Evolutionary conservation across 2,329 filamentous ascomycete species (phyloP).

Genomic region (Clarireedia hainanense): DNA sequence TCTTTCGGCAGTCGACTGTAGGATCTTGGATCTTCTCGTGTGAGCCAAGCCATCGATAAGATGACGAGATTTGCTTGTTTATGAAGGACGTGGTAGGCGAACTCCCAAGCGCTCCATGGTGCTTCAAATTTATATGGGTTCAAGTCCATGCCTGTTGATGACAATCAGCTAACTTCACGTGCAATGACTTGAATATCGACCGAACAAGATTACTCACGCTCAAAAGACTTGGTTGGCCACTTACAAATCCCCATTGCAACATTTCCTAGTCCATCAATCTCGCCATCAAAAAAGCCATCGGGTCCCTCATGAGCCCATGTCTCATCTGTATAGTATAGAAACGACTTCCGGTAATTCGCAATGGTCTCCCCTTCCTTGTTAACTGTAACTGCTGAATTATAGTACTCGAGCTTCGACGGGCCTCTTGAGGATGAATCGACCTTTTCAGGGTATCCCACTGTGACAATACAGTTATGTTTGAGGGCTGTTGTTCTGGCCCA

Average conservation of each 20-base stretch:
- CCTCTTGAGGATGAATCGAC: constrained; percentile 43
- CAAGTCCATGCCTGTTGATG: constrained; percentile 45
- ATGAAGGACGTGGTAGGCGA: constrained; percentile 45
- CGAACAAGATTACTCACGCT: constrained; percentile 7
- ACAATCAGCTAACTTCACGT: neutral
- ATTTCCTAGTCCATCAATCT: constrained; percentile 41
- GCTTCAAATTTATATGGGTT: constrained; percentile 48
- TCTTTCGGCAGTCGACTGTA: constrained; percentile 44
- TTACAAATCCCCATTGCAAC: constrained; percentile 53
- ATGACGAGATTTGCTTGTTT: constrained; percentile 54
- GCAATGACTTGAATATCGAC: neutral
- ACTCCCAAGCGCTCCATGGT: constrained; percentile 42
- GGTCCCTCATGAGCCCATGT: constrained; percentile 51
- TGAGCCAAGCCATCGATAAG: constrained; percentile 73
- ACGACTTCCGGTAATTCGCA: constrained; percentile 53
- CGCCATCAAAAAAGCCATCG: constrained; percentile 41
- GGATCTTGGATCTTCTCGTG: constrained; percentile 40
- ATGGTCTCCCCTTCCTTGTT: constrained; percentile 51
- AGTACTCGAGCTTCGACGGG: constrained; percentile 44
- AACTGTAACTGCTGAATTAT: constrained; percentile 48
- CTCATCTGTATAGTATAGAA: constrained; percentile 53
- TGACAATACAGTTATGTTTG: constrained; percentile 59
- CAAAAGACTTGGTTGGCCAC: constrained; percentile 20
- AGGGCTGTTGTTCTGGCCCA: constrained; percentile 64
- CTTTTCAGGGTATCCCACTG: constrained; percentile 68